Percentiles rank a stretch among this genome's conserved stretches.
These are phyloP conservation scores for Stenogyne calaminthoides DNA, from an alignment of 305 asterid species.

Conservation along the genomic window DNA sequence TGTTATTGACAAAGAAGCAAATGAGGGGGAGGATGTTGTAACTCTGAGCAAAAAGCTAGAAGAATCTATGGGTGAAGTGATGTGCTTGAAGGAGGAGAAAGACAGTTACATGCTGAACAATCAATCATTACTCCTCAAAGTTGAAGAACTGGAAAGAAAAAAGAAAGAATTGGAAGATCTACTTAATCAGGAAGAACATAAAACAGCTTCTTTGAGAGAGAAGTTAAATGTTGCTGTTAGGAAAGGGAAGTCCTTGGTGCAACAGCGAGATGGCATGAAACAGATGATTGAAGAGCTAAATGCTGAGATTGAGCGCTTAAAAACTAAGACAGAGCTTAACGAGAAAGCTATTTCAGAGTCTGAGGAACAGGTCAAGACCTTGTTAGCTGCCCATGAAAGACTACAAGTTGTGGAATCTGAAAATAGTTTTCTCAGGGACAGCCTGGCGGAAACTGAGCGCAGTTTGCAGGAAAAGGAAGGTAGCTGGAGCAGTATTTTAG, in stretches of 20 bases:
- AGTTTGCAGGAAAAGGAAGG: conserved; percentile 58
- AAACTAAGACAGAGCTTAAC: conserved; percentile 46
- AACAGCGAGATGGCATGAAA: conserved; percentile 88
- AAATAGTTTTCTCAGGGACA: conserved; percentile 56
- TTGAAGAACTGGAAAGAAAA: conserved; percentile 58
- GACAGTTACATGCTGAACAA: conserved; percentile 46
- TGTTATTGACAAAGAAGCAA: conserved; percentile 41
- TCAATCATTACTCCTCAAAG: conserved; percentile 59
- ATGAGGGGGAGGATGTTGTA: conserved; percentile 47
- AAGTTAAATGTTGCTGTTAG: conserved; percentile 89
- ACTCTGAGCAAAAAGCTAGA: conserved; percentile 58
- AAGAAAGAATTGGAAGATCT: conserved; percentile 68
- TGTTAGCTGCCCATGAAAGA: conserved; percentile 58
- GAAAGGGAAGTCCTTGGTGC: conserved; percentile 94
- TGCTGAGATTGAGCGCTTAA: conserved; percentile 65
- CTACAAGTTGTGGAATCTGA: conserved; percentile 64
- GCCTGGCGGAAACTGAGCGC: conserved; percentile 59
- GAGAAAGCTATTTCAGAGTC: conserved; percentile 56
- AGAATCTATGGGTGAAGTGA: conserved; percentile 54
- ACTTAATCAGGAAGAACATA: conserved; percentile 81
- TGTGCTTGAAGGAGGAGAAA: conserved; percentile 72
- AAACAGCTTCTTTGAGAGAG: conserved; percentile 82
- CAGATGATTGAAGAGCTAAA: conserved; percentile 71
- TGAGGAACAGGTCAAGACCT: conserved; percentile 59
- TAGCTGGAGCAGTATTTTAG: conserved; percentile 56